These are phyloP conservation scores for Quercus ilex DNA, from an alignment of 306 rosid species.

Conservation along the genomic window DNA sequence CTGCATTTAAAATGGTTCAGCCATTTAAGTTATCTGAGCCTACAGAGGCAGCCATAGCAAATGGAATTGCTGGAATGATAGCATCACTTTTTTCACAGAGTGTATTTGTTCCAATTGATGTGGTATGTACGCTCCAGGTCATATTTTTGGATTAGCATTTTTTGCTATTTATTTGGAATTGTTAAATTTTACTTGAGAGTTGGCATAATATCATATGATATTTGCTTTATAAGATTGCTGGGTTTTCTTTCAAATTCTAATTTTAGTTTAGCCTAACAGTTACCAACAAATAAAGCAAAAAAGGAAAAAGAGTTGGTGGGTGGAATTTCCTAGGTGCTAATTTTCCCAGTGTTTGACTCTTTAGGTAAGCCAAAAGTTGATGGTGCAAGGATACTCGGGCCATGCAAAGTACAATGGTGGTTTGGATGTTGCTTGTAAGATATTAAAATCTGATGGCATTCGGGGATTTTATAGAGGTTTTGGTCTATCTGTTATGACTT, in stretches of 20 bases:
- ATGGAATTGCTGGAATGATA: slow-evolving; percentile 83
- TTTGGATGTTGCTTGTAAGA: slow-evolving; percentile 74
- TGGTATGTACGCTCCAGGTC: slow-evolving; percentile 43
- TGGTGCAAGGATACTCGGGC: slow-evolving; percentile 96
- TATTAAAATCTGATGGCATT: slow-evolving; percentile 64
- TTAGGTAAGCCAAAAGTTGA: slow-evolving; percentile 87
- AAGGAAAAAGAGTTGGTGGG: background rate
- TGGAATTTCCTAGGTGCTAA: slow-evolving; percentile 7
- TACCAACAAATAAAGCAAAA: background rate
- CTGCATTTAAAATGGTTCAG: slow-evolving; percentile 60
- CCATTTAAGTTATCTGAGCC: slow-evolving; percentile 77
- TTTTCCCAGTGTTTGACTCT: slow-evolving; percentile 9
- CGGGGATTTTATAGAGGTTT: slow-evolving; percentile 85
- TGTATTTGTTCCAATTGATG: slow-evolving; percentile 87
- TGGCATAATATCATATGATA: background rate
- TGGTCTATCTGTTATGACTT: slow-evolving; percentile 87
- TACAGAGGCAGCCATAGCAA: slow-evolving; percentile 76
- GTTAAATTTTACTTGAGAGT: background rate
- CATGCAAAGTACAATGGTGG: slow-evolving; percentile 77
- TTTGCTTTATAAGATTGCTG: background rate
- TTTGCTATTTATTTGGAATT: background rate
- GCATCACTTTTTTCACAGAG: slow-evolving; percentile 75
- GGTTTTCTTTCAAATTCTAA: background rate
- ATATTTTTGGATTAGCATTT: background rate
- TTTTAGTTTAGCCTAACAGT: background rate